Base-by-base conservation (phyloP, 805 yeast genomes). In the Spathaspora boniae region DNA sequence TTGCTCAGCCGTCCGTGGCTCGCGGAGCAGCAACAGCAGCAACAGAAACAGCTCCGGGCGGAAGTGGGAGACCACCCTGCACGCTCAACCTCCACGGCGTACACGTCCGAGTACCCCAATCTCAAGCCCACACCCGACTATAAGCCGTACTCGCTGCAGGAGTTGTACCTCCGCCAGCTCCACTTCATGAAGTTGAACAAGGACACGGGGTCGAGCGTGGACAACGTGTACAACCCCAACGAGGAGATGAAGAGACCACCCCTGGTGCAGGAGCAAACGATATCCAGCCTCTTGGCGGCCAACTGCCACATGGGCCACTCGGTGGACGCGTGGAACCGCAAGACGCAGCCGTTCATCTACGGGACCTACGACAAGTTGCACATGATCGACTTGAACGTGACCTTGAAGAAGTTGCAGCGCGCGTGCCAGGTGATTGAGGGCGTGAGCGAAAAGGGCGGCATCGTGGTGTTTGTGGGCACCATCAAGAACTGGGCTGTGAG, bases 231-330 rank as follows among this genome's bases (percentile, higher is more conserved):
- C 54, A 60, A 63, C 35, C 95, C 96, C 12, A 79, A 80, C 51
- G 68, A 73, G 42, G 84, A 84, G 41, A 66, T 81, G 20, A 65
- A 68, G 29, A 61, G 68, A 16, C 95, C 96, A 12, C 65, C 74
- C 23, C 48, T 67, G 9, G 65, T 78, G 16, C 60, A 72, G 16
- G 76, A 84, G 38, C 55, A 86, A 9, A 72, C 91, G 2, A 67
- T 88, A 24, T 67, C 86, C 20, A 78, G 78, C 38, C 70, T 93
- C 35, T 58, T 91, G 59, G 91, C 96, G 3, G 86, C 97, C 0
- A 97, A 96, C 34, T 91, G 91, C 30, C 98, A 93, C 59, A 67
- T 93, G 47, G 98, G 98, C 19, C 97, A 91, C 49, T 74, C 95
- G n/a, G 82, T 78, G 23, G 68, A 82, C 3, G 67, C 82, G 42